These are phyloP conservation scores for Hansenula lynferdii DNA, from an alignment of 1,139 yeast genomes.

Conservation along the genomic window DNA sequence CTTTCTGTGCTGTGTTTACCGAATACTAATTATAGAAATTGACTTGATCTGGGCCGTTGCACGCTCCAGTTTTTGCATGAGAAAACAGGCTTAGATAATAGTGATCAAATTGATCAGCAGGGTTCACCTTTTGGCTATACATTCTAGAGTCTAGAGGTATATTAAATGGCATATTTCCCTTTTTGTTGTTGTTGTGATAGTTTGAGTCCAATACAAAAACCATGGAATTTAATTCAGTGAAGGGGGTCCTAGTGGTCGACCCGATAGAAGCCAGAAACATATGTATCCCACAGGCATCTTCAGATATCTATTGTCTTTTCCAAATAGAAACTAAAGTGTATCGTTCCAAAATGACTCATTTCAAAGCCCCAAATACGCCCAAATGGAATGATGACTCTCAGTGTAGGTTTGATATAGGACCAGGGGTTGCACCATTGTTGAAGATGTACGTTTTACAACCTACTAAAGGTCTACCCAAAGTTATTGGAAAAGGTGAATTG, in stretches of 20 bases:
- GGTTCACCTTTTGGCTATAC: background rate
- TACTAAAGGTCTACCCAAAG: slow-evolving; percentile 8
- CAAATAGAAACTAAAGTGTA: slow-evolving; percentile 15
- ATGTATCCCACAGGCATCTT: background rate
- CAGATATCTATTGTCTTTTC: slow-evolving; percentile 15
- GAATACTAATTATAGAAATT: background rate
- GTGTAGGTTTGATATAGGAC: slow-evolving; percentile 18
- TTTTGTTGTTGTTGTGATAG: background rate
- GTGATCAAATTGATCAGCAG: no score
- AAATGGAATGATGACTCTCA: slow-evolving; percentile 21
- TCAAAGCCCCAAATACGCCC: background rate
- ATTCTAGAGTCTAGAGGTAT: no score
- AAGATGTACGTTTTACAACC: slow-evolving; percentile 14
- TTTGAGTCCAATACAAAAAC: no score
- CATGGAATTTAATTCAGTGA: slow-evolving; percentile 9
- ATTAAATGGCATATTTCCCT: no score
- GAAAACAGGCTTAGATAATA: no score
- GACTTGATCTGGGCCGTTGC: no score
- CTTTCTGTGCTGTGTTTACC: no score
- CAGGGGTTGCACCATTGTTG: slow-evolving; percentile 9
- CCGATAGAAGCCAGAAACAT: slow-evolving; percentile 18
- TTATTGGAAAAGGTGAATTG: slow-evolving; percentile 13
- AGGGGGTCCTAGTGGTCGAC: slow-evolving; percentile 21
- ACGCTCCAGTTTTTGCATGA: no score
- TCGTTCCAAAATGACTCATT: slow-evolving; percentile 8